Conservation (phyloP, 2,329 filamentous ascomycete genomes). For the Penicillium sp. region DNA sequence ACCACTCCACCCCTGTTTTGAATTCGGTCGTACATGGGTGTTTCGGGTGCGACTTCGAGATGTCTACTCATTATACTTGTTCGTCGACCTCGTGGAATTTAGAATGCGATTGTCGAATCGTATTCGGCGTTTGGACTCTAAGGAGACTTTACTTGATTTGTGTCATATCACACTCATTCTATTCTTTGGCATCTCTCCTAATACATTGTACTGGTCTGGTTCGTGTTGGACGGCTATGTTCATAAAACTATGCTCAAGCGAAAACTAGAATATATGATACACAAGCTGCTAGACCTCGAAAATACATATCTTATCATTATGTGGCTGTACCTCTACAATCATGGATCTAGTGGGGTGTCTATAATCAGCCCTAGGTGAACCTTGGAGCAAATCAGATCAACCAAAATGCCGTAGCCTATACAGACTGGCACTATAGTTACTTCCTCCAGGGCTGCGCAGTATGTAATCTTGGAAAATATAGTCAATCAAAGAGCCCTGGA, state of each 20-base stretch:
- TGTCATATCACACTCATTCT: neutral
- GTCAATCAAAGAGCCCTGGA: neutral
- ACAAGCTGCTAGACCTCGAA: neutral
- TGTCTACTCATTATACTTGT: conserved; percentile 4
- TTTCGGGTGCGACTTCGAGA: conserved; percentile 3
- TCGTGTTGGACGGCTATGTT: neutral
- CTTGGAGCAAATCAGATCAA: conserved; percentile 4
- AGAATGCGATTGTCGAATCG: conserved; percentile 4
- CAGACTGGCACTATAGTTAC: neutral
- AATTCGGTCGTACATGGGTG: conserved; percentile 5
- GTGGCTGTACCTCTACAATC: neutral
- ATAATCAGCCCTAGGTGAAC: conserved; percentile 1
- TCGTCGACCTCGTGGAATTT: conserved; percentile 2
- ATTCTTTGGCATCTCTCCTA: neutral
- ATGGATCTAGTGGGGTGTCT: neutral
- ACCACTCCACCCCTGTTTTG: conserved; percentile 1
- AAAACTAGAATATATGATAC: neutral
- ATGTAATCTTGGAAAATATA: neutral
- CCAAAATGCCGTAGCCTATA: conserved; percentile 8
- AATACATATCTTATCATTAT: neutral
- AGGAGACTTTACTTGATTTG: neutral
- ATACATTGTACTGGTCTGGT: neutral
- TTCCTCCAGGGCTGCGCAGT: neutral
- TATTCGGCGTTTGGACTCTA: conserved; percentile 9
- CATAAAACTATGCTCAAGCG: neutral